Base-by-base conservation (phyloP, 2,329 filamentous ascomycete species). In the Sclerotinia glacialis region DNA sequence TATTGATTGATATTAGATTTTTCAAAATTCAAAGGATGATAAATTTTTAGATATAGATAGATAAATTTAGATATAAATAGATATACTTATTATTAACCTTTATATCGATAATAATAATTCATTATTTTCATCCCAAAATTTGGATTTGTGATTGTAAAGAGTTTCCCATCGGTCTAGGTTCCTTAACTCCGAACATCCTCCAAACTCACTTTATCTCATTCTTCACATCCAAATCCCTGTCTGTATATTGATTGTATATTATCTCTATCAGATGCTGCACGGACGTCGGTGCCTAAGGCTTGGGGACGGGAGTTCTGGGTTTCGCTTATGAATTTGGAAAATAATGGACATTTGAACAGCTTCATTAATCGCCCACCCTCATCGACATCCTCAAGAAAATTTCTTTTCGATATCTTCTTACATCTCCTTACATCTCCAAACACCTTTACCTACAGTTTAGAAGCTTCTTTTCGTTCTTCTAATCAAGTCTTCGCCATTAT, bases 391-490 rank as follows among this genome's bases (percentile, higher is more conserved):
- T 46, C 42, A 58, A 59, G 42, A 65, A 65, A 40, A 58, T 59
- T 58, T 58, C 53, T 59, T 46, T 46, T 46, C 50, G 61, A 56
- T 46, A 64, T 46, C 61, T 18, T 55, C 21, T n/a, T 26, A 46
- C 26, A 21, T 16, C 52, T 37, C n/a, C 21, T n/a, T 26, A 46
- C 26, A 21, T 16, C 52, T 37, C n/a, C 21, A 65, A 65, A 58
- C n/a, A 37, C 40, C 18, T 64, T 49, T 23, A 37, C 16, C 42
- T 34, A 11, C 62, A 58, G n/a, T 21, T 44, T 58, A 49, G 52
- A 64, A 52, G 44, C 64, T 62, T 66, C 54, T 69, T 66, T 67
- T 54, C 61, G 67, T 68, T 62, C 65, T 66, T 65, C 68, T 70
- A 54, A 58, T 68, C 40, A 64, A 67, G 70, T 60, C 52, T 59